Percentiles rank a stretch among this genome's conserved stretches.
Conservation (phyloP, 2,329 filamentous ascomycete species). For the Sclerotinia subarctica region DNA sequence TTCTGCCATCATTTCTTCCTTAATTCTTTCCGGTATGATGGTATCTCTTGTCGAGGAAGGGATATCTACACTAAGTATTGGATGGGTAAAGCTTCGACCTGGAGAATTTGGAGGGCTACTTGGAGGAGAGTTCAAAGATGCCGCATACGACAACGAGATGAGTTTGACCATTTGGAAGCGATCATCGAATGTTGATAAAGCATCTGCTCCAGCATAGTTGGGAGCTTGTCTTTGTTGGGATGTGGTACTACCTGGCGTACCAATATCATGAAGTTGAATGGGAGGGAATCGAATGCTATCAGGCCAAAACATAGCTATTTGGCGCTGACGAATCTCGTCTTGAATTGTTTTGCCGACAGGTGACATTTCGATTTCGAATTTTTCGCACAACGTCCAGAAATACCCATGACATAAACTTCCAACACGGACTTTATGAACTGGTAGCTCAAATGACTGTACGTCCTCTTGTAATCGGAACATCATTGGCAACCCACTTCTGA, state of each 20-base stretch:
- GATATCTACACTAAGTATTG: slow-evolving; percentile 53
- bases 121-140: slow-evolving; percentile 59
- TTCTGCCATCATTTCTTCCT: slow-evolving; percentile 71
- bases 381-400: slow-evolving; percentile 74
- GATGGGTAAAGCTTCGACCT: slow-evolving; percentile 59
- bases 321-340: slow-evolving; percentile 72
- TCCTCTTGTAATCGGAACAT: slow-evolving; percentile 84
- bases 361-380: slow-evolving; percentile 71
- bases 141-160: slow-evolving; percentile 69
- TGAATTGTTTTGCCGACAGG: slow-evolving; percentile 67
- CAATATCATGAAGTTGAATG: slow-evolving; percentile 59
- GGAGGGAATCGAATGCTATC: slow-evolving; percentile 70
- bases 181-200: slow-evolving; percentile 72
- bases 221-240: slow-evolving; percentile 45
- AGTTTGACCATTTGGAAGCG: slow-evolving; percentile 68
- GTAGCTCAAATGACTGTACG: slow-evolving; percentile 62
- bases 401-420: slow-evolving; percentile 87
- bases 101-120: slow-evolving; percentile 69
- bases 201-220: slow-evolving; percentile 57
- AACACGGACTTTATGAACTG: slow-evolving; percentile 71
- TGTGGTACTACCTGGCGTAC: slow-evolving; percentile 48
- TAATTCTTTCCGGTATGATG: slow-evolving; percentile 64
- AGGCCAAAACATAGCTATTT: slow-evolving; percentile 75
- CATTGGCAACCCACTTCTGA: slow-evolving; percentile 79
- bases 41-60: slow-evolving; percentile 43